Base-by-base conservation (phyloP, 768 basidiomycete genomes). In the Suillus occidentalis region DNA sequence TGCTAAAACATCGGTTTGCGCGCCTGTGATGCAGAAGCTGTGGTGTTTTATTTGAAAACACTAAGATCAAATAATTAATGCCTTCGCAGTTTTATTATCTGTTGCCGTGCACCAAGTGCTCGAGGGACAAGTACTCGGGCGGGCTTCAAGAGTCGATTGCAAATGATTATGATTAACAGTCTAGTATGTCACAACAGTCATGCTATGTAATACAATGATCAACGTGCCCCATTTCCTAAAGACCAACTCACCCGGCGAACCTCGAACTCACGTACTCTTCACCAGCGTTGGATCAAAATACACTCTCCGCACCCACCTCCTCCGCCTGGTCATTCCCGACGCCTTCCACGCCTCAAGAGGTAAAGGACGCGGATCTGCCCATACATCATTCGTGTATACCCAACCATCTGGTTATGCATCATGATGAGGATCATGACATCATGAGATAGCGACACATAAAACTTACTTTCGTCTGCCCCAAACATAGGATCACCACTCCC, bases 381-480 rank as follows among this genome's bases (percentile, higher is more conserved):
- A 94, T 0, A 82, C 78, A 64, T 92, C 91, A 66, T 91, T 90
- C 9, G 89, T 89, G 70, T 94, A 94, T 16, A 90, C 85, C 91
- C 93, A 94, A 4, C 91, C 92, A 69, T 86, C 90, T 88, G 60
- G 31, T 36, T 28, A 36, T 53, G 28, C 28, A 6, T n/a, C 9
- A 25, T 60, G 40, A 18, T 37, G 13, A 49, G 39, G 3, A 31
- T 50, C 49, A 14, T 28, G 6, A n/a, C 70, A 68, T 57, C 39
- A 72, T 73, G 73, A 6, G 6, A 53, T 31, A 31, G 28, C 6
- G 12, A 12, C 20, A 1, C 18, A 34, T 34, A 1, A 13, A 53
- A 52, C 72, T 9, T 22, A 73, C 77, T 71, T 63, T 73, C 66
- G 6, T 78, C 76, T 3, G 73, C 72, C 3, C 71, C 73, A 18